Base-by-base conservation (phyloP, 208 protist genomes). In the Leishmania tropica region DNA sequence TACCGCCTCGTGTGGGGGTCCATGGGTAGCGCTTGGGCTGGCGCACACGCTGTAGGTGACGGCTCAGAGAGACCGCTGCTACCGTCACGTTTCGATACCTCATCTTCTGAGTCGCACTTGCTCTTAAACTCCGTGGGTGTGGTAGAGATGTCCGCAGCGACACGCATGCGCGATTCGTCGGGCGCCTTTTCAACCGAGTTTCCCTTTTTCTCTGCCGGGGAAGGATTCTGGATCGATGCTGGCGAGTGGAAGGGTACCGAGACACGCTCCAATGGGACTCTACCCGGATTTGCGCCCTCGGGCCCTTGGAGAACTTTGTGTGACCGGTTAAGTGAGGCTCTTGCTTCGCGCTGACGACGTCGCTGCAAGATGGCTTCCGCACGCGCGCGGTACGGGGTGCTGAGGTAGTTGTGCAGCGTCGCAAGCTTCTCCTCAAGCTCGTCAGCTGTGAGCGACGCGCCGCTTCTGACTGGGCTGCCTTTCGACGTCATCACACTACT, bases 351-450 rank as follows among this genome's bases (percentile, higher is more conserved):
- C 15, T 60, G 78, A 15, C 83, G 77, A 10, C 78, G 83, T 45
- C 77, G 77, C 64, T 76, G 78, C 48, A 85, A 67, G 47, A 85
- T 82, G 70, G 56, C 40, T 21, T 81, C 65, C 17, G 83, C 83
- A 60, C 78, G 83, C 35, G 53, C 24, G 2, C 83, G 83, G 71
- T 85, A 85, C 31, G 83, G 78, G 35, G 83, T 82, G 51, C 83
- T 85, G 62, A 85, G 72, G 78, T 82, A 85, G 78, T 85, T 74
- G 78, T 85, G 83, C 76, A 85, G 65, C 21, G 72, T 65, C 24
- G 45, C 19, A 37, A 85, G 72, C 73, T 85, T 85, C 19, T 76
- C 78, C 48, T 85, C 73, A 21, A 85, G 65, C 45, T 85, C 78
- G 21, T 81, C 78, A 42, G 82, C 83, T n/a, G 83, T 76, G 78